phyloP scores from a whole-genome alignment of 2,329 filamentous ascomycete species.

The Xylariaceae sp. region DNA sequence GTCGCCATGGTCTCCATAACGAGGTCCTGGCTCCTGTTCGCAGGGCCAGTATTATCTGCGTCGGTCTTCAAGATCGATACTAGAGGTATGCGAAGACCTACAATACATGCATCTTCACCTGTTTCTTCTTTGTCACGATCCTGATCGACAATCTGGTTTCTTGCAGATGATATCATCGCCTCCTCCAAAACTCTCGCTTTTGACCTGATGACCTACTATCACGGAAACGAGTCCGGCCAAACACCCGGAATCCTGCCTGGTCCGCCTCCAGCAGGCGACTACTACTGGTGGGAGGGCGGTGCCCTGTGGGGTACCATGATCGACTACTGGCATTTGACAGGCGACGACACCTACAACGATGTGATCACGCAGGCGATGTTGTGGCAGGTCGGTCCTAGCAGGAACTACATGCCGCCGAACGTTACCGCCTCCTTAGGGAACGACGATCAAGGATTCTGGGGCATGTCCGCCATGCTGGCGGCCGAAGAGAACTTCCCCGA shows the following conservation, averaged over 20 bases:
- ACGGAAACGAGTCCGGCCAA: constrained; percentile 32
- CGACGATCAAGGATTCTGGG: constrained; percentile 61
- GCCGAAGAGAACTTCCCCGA: constrained; percentile 58
- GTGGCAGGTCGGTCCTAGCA: constrained; percentile 41
- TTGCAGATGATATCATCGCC: constrained; percentile 49
- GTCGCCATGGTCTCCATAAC: constrained; percentile 13
- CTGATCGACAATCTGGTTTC: constrained; percentile 8
- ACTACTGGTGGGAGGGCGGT: constrained; percentile 35
- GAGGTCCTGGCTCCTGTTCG: constrained; percentile 10
- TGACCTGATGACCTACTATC: constrained; percentile 32
- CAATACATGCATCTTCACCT: background rate
- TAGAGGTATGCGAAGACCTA: constrained; percentile 18
- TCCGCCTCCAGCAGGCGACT: constrained; percentile 32
- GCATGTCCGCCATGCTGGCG: constrained; percentile 56
- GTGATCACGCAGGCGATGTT: constrained; percentile 42
- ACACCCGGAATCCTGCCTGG: constrained; percentile 32
- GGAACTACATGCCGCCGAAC: constrained; percentile 45
- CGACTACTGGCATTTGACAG: constrained; percentile 47
- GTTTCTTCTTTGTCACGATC: background rate
- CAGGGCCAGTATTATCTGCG: constrained; percentile 12
- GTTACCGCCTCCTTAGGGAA: constrained; percentile 42
- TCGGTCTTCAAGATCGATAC: constrained; percentile 22
- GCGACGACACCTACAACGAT: constrained; percentile 47
- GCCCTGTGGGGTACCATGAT: constrained; percentile 33
- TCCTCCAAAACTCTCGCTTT: constrained; percentile 28